A percentile compares a stretch with the other conserved stretches of the same genome.
phyloP scores from a whole-genome alignment of 2,329 filamentous ascomycete species.

The Thielaviopsis euricoi region DNA sequence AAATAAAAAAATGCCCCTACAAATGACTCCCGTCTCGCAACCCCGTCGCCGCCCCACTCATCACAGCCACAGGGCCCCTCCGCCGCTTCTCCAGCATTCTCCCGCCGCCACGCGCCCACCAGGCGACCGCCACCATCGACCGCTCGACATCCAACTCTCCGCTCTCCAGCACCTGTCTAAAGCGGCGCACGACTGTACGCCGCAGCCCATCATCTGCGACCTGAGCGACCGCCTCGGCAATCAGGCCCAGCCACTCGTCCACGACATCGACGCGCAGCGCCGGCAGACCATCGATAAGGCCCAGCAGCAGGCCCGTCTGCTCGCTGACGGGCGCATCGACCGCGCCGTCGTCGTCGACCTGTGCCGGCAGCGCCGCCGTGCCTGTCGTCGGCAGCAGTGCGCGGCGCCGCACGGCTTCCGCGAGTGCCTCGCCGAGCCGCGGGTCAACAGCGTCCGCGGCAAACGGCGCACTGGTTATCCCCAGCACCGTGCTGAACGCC shows the following conservation, averaged over 20 bases:
- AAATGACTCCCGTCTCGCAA: slow-evolving; percentile 8
- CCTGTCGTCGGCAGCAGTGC: slow-evolving; percentile 38
- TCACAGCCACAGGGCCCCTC: slow-evolving; percentile 22
- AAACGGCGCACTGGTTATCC: slow-evolving; percentile 66
- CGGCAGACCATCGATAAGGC: slow-evolving; percentile 64
- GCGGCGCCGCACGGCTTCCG: slow-evolving; percentile 61
- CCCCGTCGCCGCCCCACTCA: slow-evolving; percentile 32
- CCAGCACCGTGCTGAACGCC: slow-evolving; percentile 72
- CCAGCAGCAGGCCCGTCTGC: slow-evolving; percentile 59
- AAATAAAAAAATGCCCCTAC: not conserved
- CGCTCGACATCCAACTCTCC: slow-evolving; percentile 84
- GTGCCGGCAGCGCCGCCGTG: slow-evolving; percentile 22
- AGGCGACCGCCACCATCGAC: slow-evolving; percentile 60
- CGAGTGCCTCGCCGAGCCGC: slow-evolving; percentile 59
- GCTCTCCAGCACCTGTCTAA: slow-evolving; percentile 63
- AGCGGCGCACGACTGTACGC: slow-evolving; percentile 48
- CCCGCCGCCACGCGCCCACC: slow-evolving; percentile 54
- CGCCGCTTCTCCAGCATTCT: slow-evolving; percentile 27
- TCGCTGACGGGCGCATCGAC: slow-evolving; percentile 40
- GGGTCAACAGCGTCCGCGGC: slow-evolving; percentile 57
- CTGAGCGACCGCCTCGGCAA: slow-evolving; percentile 48
- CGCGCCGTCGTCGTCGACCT: slow-evolving; percentile 14
- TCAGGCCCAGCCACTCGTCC: slow-evolving; percentile 64
- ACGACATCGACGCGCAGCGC: slow-evolving; percentile 53
- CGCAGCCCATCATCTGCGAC: slow-evolving; percentile 43